A percentile compares a stretch with the other conserved stretches of the same genome.
Evolutionary conservation across 768 basidiomycete genomes (phyloP).

Genomic region (Amanita subjunquillea): DNA sequence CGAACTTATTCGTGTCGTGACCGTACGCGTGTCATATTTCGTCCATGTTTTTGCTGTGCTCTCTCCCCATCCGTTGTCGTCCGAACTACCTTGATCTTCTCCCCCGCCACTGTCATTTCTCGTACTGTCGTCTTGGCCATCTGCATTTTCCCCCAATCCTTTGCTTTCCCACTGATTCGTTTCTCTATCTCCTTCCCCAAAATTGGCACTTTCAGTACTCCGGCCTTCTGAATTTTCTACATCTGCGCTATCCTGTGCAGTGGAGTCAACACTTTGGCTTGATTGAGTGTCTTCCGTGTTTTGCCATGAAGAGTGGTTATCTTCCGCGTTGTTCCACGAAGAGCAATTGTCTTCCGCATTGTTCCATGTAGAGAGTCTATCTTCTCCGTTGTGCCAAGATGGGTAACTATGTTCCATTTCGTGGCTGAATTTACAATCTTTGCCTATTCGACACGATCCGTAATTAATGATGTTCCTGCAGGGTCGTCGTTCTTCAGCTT

Average conservation of each 20-base stretch:
- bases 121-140: not conserved
- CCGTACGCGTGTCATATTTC: not conserved
- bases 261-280: not conserved
- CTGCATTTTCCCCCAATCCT: not conserved
- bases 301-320: too few species aligned
- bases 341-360: not conserved
- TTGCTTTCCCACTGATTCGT: not conserved
- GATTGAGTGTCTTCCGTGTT: too few species aligned
- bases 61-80: not conserved
- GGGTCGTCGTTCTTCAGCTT: constrained; percentile 4
- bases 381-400: not conserved
- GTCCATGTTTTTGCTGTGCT: not conserved
- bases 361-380: not conserved
- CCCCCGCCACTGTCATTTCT: not conserved
- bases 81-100: not conserved
- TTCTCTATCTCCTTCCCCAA: not conserved
- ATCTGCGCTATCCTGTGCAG: not conserved
- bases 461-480: constrained; percentile 14
- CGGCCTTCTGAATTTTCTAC: not conserved
- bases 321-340: not conserved
- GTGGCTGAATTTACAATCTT: constrained; percentile 16
- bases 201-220: not conserved
- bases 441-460: constrained; percentile 12
- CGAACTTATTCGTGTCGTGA: not conserved
- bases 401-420: not conserved